Base-by-base conservation (phyloP, 352 stramenopile genomes). In the Phytophthora uliginosa region DNA sequence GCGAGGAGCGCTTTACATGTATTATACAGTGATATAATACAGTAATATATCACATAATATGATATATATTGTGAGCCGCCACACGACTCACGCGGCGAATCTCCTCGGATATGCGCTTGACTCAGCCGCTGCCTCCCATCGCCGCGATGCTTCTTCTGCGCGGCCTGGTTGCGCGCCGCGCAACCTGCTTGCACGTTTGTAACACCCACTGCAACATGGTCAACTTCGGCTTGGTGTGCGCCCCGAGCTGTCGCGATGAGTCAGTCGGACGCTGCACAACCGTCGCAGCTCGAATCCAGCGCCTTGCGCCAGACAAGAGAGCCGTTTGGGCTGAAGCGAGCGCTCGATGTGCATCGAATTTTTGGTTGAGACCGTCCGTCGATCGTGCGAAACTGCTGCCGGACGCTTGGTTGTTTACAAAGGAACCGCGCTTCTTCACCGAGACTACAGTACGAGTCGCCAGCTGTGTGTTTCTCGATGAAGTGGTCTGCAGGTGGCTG, bases 321-420 rank as follows among this genome's bases (percentile, higher is more conserved):
- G 60, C 54, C 66, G 59, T 59, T 68, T 17, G 36, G 28, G 13
- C 22, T 2, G 50, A 15, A 20, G 33, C 58, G 53, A 40, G 57
- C 57, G 18, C 53, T 71, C 50, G 53, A 74, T 74, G 67, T 65
- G 67, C 61, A 74, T 54, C 36, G 54, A 74, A 71, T 71, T 66
- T 74, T 74, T 74, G 54, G 53, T 42, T 52, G 61, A 59, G 55
- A 59, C 45, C 24, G 36, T 24, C 45, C 18, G 36, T 24, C 28
- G 34, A 47, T 47, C 38, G 38, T 47, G 38, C 42, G 55, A 59
- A 42, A 63, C 33, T 26, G 40, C 22, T 31, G 42, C 38, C 28
- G 28, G 28, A 31, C 4, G 28, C 28, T 31, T 45, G 38, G 10
- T 47, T 47, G 15, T 47, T 47, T 47, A 47, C 38, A 20, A 24